Conservation (phyloP, 108 stramenopile species). For the Pseudonitzschia pungens region DNA sequence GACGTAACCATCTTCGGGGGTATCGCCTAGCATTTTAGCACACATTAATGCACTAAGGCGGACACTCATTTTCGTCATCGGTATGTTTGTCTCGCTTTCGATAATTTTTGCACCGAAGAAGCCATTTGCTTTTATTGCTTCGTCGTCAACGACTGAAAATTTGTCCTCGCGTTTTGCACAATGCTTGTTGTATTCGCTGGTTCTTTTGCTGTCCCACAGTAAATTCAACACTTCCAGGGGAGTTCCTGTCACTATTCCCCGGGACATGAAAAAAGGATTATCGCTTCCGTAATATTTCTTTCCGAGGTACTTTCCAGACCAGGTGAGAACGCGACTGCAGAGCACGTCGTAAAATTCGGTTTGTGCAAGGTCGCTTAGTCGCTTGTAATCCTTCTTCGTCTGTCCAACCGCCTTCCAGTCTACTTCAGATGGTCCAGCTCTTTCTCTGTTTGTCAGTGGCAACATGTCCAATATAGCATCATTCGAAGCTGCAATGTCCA, state of each 20-base stretch:
- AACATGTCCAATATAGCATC: conserved; percentile 1
- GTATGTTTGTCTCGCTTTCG: conserved; percentile 52
- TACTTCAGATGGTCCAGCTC: not conserved
- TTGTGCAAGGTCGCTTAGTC: conserved; percentile 7
- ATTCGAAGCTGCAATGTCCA: conserved; percentile 27
- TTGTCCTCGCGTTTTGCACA: conserved; percentile 38
- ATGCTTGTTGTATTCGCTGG: conserved; percentile 53
- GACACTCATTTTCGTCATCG: conserved; percentile 47
- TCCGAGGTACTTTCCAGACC: conserved; percentile 35
- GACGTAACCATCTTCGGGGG: conserved; percentile 39
- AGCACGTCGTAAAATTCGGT: conserved; percentile 30
- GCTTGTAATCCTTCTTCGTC: conserved; percentile 28
- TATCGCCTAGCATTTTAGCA: conserved; percentile 28
- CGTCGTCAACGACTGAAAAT: conserved; percentile 19
- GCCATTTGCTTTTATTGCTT: conserved; percentile 11
- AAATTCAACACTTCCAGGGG: conserved; percentile 37
- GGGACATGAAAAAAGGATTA: conserved; percentile 40
- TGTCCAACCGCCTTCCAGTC: conserved; percentile 49
- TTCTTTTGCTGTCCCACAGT: conserved; percentile 51
- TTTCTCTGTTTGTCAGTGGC: not conserved
- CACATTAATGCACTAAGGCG: conserved; percentile 49
- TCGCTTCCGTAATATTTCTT: conserved; percentile 31
- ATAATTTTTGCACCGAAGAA: conserved; percentile 40
- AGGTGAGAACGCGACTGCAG: conserved; percentile 34
- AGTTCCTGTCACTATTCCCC: conserved; percentile 38